Evolutionary conservation across 129 eudicot species (phyloP), one percentile per base, ranked within the genome.

Genomic region (Glebionis coronaria): DNA sequence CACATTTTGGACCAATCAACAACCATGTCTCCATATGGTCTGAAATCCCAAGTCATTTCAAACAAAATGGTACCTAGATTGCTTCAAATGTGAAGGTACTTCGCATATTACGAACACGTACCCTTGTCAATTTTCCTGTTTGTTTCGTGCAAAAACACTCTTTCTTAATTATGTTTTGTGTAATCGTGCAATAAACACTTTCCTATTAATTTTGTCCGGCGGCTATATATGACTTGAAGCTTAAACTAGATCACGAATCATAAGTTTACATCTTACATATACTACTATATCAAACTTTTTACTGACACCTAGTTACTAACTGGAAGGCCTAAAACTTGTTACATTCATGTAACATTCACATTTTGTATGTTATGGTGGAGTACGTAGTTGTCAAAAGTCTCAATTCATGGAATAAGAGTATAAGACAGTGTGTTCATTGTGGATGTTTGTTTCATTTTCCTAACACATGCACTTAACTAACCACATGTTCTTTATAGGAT

Each of bases 401-500:
- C 44, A 45, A 19, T 27, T 53, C 68, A 60, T 40, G 35, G 16
- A 59, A 67, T 63, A 53, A n/a, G n/a, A n/a, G n/a, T n/a, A n/a
- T n/a, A n/a, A 55, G 71, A 54, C 19, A 20, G 56, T 44, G 53
- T 42, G n/a, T 67, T 60, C 15, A 38, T 71, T 58, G 55, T 58
- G 45, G 54, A 69, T 35, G 40, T 49, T 59, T 7, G 51, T 74
- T 14, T 46, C 38, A 60, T 67, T 59, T 75, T 57, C 79, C 79
- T 75, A 68, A 75, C 69, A 60, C 57, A 15, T 35, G 40, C 63
- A 67, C 45, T 50, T 60, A 68, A 68, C 79, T 59, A 75, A 68
- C 55, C 79, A 75, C 79, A 68, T 75, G 79, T 50, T 75, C 35
- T 60, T 67, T 63, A 46, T 53, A 61, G 73, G 69, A 75, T 47